Evolutionary conservation across 768 basidiomycete genomes (phyloP), one percentile per base, ranked within the genome.

Genomic region (Leucocoprinus sp.): DNA sequence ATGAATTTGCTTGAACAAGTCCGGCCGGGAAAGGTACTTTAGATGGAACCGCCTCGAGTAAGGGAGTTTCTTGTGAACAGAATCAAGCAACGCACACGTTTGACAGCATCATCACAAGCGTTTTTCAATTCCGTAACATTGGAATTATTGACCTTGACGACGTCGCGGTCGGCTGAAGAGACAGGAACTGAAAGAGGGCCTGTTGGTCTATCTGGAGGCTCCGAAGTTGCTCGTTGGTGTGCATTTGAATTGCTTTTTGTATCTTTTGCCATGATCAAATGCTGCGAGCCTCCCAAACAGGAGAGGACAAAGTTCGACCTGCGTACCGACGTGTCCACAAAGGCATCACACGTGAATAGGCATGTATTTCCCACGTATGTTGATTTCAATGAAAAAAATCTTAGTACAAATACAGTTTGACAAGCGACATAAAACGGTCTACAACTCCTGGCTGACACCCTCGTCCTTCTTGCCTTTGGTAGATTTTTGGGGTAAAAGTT

Each of bases 91-190:
- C 69, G 46, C 59, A 95, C 93, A 57, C 88, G 83, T 64, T 89
- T 91, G 48, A 97, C 67, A 36, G 84, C 83, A 66, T 98, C 93
- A 63, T 98, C 93, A 50, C 79, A 81, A 14, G 80, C 74, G 54
- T 81, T 79, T 62, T 82, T 82, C 52, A 82, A 69, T 52, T 82
- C 80, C 14, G 71, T 72, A 28, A 65, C 45, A 55, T 65, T 80
- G 3, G 69, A 68, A 51, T 74, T 75, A 64, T 82, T 82, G 49
- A 82, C 73, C 57, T 77, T 82, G 55, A 82, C 64, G 5, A 64
- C 60, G 42, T 82, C 79, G 37, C 78, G 68, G 26, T 72, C 68
- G 42, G 63, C 67, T 2, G 67, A 52, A 8, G 69, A 50, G 9
- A 73, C 60, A 11, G 64, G 54, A 42, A 76, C 63, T 51, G 74